Evolutionary conservation across 176 grass and related monocot species (phyloP), one percentile per base, ranked within the genome.

Genomic region (Bothriochloa decipiens): DNA sequence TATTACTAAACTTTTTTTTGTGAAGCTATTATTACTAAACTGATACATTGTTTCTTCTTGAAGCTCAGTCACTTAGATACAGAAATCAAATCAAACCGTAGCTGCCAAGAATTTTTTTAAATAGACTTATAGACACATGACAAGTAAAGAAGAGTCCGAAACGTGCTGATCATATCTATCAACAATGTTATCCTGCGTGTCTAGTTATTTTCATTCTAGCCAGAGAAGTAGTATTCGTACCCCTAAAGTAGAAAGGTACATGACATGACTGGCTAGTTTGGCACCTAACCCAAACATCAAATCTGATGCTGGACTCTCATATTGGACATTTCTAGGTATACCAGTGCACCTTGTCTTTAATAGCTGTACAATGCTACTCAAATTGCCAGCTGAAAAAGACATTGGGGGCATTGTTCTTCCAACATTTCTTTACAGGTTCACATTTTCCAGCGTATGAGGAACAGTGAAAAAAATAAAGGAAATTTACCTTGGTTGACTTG

Each of bases 401-500:
- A 4, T 82, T 4, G 35, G 50, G 35, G 50, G 70, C 7, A 41
- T 40, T 26, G 36, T 42, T 23, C 23, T 42, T 36, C 52, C 17
- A 14, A 53, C 13, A 62, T 25, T n/a, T n/a, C n/a, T n/a, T n/a
- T n/a, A n/a, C n/a, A n/a, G n/a, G n/a, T n/a, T n/a, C n/a, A n/a
- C 39, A 76, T 33, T 76, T 76, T 20, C 28, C 27, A 25, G 28
- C 11, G 33, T 23, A 63, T 63, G 58, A 68, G 22, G 25, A 60
- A 32, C 13, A 11, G 4, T 74, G 25, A 74, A 41, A 26, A 25
- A 46, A 82, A 23, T 5, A 28, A 11, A 10, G 1, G 3, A 36
- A 36, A 4, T 36, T 41, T 43, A 97, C 95, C 90, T 97, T 98
- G 52, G 96, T 98, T 58, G 91, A 95, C 55, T 98, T 98, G 89